Percentiles rank a stretch among this genome's conserved stretches.
These are phyloP conservation scores for Skeletonema grethae DNA, from an alignment of 108 stramenopile genomes.

Conservation along the genomic window DNA sequence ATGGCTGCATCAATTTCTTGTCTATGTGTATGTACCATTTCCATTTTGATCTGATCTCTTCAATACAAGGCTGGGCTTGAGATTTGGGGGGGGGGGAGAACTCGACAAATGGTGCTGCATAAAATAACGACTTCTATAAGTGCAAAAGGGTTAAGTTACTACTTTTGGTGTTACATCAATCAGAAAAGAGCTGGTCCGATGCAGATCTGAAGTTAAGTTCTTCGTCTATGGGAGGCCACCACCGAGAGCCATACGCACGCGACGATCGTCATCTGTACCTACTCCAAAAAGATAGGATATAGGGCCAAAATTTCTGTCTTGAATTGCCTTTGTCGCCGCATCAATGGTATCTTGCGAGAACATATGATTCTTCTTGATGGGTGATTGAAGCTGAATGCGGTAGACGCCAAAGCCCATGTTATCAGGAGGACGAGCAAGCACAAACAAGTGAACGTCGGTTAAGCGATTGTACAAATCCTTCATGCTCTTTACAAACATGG, in stretches of 20 bases:
- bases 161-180: no score
- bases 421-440: not conserved
- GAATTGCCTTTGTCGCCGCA: not conserved
- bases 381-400: not conserved
- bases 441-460: not conserved
- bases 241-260: not conserved
- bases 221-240: no score
- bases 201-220: no score
- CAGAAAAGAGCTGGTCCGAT: no score
- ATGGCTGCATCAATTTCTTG: no score
- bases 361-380: not conserved
- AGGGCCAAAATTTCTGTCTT: not conserved
- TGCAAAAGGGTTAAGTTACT: no score
- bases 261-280: not conserved
- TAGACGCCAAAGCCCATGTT: not conserved
- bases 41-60: no score
- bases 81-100: no score
- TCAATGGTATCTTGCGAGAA: not conserved
- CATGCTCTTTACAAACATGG: slow-evolving; percentile 3
- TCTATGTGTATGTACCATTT: no score
- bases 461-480: not conserved
- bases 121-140: no score
- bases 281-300: not conserved
- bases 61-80: no score
- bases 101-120: no score